phyloP scores from a whole-genome alignment of 345 rosid species.

The Gossypium bickii region DNA sequence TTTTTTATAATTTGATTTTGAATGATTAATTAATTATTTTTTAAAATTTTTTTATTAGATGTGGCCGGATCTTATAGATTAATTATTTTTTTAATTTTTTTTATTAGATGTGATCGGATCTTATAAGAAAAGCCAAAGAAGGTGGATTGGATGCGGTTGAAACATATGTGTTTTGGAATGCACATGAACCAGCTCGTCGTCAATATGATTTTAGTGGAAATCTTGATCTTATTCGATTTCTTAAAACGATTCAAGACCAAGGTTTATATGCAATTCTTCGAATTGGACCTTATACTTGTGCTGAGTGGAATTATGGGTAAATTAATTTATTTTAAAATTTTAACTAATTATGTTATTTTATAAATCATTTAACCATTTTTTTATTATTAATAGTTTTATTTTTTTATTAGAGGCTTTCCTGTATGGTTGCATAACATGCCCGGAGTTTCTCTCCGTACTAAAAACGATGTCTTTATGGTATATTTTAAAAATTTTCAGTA shows the following conservation, averaged over 20 bases:
- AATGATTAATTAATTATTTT: not conserved
- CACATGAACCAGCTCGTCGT: conserved; percentile 42
- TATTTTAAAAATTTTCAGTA: not conserved
- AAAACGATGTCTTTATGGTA: conserved; percentile 46
- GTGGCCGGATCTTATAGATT: conserved; percentile 21
- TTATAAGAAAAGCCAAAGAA: conserved; percentile 26
- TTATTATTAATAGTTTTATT: not conserved
- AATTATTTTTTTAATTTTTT: not conserved
- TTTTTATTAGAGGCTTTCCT: conserved; percentile 45
- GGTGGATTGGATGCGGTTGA: conserved; percentile 65
- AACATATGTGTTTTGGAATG: conserved; percentile 69
- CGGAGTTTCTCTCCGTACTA: conserved; percentile 40
- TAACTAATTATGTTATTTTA: not conserved
- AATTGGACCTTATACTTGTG: conserved; percentile 36
- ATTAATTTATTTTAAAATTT: too few relatives aligned
- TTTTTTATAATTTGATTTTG: not conserved
- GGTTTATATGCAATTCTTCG: conserved; percentile 44
- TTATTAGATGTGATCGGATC: conserved; percentile 33
- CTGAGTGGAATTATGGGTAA: too few relatives aligned
- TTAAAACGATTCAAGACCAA: conserved; percentile 23
- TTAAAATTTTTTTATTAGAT: conserved; percentile 20
- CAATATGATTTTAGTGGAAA: conserved; percentile 32
- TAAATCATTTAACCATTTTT: too few relatives aligned
- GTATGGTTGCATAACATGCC: conserved; percentile 63
- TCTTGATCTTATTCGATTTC: too few relatives aligned